phyloP scores from a whole-genome alignment of 768 basidiomycete genomes.

The Boletus patriciae region DNA sequence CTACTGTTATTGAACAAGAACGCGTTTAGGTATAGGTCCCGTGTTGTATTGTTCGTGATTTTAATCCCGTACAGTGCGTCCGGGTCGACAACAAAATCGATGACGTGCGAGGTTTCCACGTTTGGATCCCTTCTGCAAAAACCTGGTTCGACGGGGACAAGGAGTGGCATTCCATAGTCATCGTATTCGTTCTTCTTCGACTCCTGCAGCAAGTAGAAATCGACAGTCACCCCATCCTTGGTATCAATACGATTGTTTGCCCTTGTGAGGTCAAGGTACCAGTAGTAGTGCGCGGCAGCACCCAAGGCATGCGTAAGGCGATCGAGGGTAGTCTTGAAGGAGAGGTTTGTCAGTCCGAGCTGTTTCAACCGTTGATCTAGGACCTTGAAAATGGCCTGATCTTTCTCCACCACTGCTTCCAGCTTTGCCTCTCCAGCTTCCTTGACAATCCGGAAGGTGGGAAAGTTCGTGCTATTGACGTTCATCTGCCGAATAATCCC shows the following conservation, averaged over 20 bases:
- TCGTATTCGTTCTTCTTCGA: constrained; percentile 1
- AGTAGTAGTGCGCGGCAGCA: constrained; percentile 21
- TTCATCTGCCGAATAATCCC: not conserved
- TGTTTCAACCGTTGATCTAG: not conserved
- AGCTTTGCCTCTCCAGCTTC: not conserved
- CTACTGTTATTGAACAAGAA: constrained; percentile 46
- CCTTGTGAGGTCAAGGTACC: constrained; percentile 21
- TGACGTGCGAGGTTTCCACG: not conserved
- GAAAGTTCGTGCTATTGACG: too few species aligned
- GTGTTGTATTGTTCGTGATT: constrained; percentile 35
- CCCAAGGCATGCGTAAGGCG: not conserved
- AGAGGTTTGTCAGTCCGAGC: constrained; percentile 1
- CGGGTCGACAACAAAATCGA: constrained; percentile 27
- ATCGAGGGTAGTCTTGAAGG: not conserved
- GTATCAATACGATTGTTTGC: not conserved
- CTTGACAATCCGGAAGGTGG: not conserved
- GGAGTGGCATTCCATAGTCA: not conserved
- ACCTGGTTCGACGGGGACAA: not conserved
- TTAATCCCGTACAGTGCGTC: constrained; percentile 34
- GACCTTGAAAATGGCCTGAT: not conserved
- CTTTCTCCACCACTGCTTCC: not conserved
- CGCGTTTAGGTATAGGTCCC: constrained; percentile 39
- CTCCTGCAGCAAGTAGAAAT: constrained; percentile 8
- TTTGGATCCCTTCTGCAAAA: constrained; percentile 2
- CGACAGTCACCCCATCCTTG: constrained; percentile 2